phyloP scores from a whole-genome alignment of 2,329 filamentous ascomycete genomes.

The Trichoderma aggressivum region DNA sequence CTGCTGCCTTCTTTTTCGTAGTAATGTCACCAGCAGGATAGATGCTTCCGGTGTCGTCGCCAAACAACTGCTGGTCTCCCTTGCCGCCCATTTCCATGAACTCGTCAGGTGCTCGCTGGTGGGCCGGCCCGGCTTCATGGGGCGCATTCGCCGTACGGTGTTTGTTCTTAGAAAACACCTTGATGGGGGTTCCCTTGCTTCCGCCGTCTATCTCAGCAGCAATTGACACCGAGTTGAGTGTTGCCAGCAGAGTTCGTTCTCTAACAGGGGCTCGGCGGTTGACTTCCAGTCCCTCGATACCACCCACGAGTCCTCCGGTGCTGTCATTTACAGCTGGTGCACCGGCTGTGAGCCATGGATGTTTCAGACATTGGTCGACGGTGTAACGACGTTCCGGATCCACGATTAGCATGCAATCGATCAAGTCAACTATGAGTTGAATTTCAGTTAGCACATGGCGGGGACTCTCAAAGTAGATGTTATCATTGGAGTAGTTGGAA shows the following conservation, averaged over 20 bases:
- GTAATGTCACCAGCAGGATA: constrained; percentile 40
- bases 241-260: constrained; percentile 81
- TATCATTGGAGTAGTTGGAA: not conserved
- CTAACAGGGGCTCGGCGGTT: constrained; percentile 73
- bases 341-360: constrained; percentile 79
- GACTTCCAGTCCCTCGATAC: constrained; percentile 77
- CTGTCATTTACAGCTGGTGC: constrained; percentile 69
- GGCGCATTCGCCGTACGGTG: constrained; percentile 35
- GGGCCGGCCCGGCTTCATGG: constrained; percentile 65
- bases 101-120: constrained; percentile 64
- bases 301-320: constrained; percentile 88
- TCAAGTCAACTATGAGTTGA: constrained; percentile 69
- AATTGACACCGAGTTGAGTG: constrained; percentile 69
- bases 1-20: constrained; percentile 30
- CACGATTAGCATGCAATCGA: constrained; percentile 91
- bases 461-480: not conserved
- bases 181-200: constrained; percentile 58
- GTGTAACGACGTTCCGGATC: constrained; percentile 80
- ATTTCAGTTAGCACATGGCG: not conserved
- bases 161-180: constrained; percentile 72
- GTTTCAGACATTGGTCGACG: constrained; percentile 83
- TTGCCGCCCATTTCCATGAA: constrained; percentile 84
- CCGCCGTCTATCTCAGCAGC: constrained; percentile 53
- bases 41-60: constrained; percentile 54
- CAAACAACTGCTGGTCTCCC: constrained; percentile 76